Conservation (phyloP, 2,329 filamentous ascomycete species). For the Penicillium sclerotigenum region DNA sequence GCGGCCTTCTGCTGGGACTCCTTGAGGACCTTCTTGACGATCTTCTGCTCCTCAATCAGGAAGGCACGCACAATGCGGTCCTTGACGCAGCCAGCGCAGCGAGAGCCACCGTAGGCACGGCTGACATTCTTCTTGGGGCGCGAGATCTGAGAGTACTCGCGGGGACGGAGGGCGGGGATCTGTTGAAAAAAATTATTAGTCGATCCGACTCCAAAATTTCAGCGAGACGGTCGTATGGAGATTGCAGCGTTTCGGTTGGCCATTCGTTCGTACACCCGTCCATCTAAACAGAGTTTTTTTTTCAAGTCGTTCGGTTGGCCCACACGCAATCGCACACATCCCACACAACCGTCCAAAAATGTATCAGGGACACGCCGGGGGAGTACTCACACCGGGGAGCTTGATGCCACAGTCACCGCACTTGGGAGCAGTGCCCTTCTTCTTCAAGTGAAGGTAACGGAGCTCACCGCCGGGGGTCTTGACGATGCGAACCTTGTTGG, state of each 20-base stretch:
- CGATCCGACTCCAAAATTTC: slow-evolving; percentile 1
- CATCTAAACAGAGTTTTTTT: slow-evolving; percentile 11
- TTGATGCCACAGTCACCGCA: slow-evolving; percentile 99
- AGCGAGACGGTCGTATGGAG: slow-evolving; percentile 1
- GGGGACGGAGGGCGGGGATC: slow-evolving; percentile 94
- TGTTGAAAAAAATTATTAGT: slow-evolving; percentile 40
- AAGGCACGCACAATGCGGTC: slow-evolving; percentile 97
- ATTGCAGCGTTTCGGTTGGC: slow-evolving; percentile 11
- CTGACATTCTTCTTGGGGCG: slow-evolving; percentile 99
- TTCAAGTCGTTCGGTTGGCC: slow-evolving; percentile 12
- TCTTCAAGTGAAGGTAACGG: slow-evolving; percentile 98
- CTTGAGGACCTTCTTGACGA: slow-evolving; percentile 99
- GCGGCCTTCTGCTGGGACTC: slow-evolving; percentile 74
- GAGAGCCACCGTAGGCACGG: slow-evolving; percentile 96
- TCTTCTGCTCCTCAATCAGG: slow-evolving; percentile 99
- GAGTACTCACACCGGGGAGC: slow-evolving; percentile 86
- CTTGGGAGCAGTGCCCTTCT: slow-evolving; percentile 96
- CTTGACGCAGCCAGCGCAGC: slow-evolving; percentile 98
- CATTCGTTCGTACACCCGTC: slow-evolving; percentile 12
- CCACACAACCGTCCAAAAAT: slow-evolving; percentile 15
- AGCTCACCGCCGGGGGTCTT: slow-evolving; percentile 96
- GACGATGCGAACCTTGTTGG: slow-evolving; percentile 93
- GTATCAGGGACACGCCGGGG: slow-evolving; percentile 16
- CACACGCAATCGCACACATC: slow-evolving; percentile 17
- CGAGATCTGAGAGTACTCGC: slow-evolving; percentile 95